Evolutionary conservation across 768 basidiomycete genomes (phyloP), one percentile per base, ranked within the genome.

Genomic region (Boletus subcaerulescens): DNA sequence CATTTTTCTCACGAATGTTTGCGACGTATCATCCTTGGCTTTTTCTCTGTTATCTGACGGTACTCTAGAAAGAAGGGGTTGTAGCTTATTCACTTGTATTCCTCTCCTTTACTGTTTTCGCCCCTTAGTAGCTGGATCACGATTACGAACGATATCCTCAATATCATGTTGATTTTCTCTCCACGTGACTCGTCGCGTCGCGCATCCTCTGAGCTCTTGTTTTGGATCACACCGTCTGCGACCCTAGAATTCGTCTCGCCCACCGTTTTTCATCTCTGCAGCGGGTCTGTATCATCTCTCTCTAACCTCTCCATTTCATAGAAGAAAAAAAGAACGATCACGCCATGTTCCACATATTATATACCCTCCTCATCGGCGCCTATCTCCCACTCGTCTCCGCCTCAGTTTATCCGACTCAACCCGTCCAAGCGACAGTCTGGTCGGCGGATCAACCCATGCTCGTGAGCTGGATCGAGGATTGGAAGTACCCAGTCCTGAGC

Each of bases 391-490:
- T 58, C 15, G 67, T 51, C 45, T 45, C 57, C 14, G 77, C 73
- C 26, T 74, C 74, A 8, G 64, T 85, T 24, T 84, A 80, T 55
- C 78, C 81, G 1, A 84, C 79, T 0, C 64, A 73, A 15, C 85
- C 84, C 4, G 56, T 77, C 15, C 68, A 77, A 32, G 69, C 63
- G 18, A 80, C 82, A 0, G 71, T 76, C 3, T 77, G 77, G 56
- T 62, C 64, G 31, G 73, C 79, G 35, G 83, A 81, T 10, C 67
- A 74, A 40, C 68, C 72, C 5, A 72, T 72, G 22, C 39, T 62
- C 10, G 63, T 84, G 4, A 74, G 65, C 4, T 87, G 85, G 85
- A 67, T 64, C 36, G 83, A 86, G 39, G 78, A 82, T 42, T 64
- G 67, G 7, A 63, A 43, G 1, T 57, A 58, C 9, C 84, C 85